Base-by-base conservation (phyloP, 495 filamentous ascomycete genomes). In the Xylaria bambusicola region DNA sequence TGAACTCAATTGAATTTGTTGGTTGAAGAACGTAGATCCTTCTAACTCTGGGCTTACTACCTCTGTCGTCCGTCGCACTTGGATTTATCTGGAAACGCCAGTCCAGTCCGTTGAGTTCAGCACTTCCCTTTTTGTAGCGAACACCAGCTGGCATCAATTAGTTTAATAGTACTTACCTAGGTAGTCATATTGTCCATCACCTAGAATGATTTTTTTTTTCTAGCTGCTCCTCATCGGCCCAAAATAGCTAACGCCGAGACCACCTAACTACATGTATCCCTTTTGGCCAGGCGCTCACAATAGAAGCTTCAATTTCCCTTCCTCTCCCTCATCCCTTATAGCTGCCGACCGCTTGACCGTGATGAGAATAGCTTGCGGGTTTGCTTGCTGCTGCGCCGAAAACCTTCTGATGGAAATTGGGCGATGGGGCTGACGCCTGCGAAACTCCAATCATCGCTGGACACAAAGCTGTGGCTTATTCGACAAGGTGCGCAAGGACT, bases 301-400 rank as follows among this genome's bases (percentile, higher is more conserved):
- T 44, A 42, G 8, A n/a, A 29, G 29, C 13, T 44, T 33, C 52
- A 54, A 44, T 54, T 54, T 54, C 52, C 24, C 21, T 54, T 54
- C 20, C 7, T 20, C 9, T 13, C 23, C 29, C 24, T 47, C 33
- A 60, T 60, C 49, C 49, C 48, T 53, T 60, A 52, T 21, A 18
- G 40, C 27, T 53, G 41, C 40, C 41, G 57, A 41, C 48, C 48
- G 57, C 49, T 60, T 53, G 57, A 40, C 57, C 49, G 17, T 35
- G 49, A 52, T 60, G 31, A 53, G 57, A 33, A 60, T 60, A 60
- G 57, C 18, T 53, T 40, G 20, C n/a, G 48, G 57, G 49, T 58
- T 33, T 58, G 48, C n/a, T 52, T 53, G 57, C 49, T 36, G 56
- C 27, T 6, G 49, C 41, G 29, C 15, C n/a, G 20, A 24, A 52